phyloP scores from a whole-genome alignment of 352 stramenopile genomes.

The Globisporangium sylvaticum region DNA sequence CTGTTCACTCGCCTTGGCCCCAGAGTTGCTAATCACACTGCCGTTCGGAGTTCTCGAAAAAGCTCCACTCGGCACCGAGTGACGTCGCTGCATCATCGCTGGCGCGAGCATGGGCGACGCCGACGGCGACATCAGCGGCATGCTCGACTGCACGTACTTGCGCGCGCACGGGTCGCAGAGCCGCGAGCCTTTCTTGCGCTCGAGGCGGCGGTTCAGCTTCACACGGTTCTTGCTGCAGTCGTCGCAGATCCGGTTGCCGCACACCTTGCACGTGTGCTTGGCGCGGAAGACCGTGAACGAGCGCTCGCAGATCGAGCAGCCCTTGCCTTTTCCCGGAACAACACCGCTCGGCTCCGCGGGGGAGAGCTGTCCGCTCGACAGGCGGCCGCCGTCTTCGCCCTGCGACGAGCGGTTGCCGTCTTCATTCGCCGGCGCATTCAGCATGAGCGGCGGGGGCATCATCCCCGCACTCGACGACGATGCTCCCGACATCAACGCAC shows the following conservation, averaged over 20 bases:
- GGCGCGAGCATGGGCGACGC: slow-evolving; percentile 24
- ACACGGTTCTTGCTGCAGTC: slow-evolving; percentile 82
- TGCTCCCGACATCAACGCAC: neutral
- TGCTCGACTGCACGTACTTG: slow-evolving; percentile 47
- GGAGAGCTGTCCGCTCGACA: slow-evolving; percentile 13
- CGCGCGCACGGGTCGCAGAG: slow-evolving; percentile 70
- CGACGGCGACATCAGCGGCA: slow-evolving; percentile 23
- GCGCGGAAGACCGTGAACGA: slow-evolving; percentile 76
- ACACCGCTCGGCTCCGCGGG: slow-evolving; percentile 3
- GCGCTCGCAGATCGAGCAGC: slow-evolving; percentile 60
- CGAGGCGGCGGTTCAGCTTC: slow-evolving; percentile 60
- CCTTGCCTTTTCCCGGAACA: slow-evolving; percentile 16
- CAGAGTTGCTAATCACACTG: neutral
- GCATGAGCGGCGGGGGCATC: slow-evolving; percentile 25
- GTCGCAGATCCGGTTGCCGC: slow-evolving; percentile 67
- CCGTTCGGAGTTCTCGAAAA: neutral
- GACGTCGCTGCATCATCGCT: slow-evolving; percentile 14
- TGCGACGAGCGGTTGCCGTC: neutral
- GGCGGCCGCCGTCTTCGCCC: slow-evolving; percentile 1
- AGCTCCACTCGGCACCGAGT: slow-evolving; percentile 16
- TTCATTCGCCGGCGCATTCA: slow-evolving; percentile 17
- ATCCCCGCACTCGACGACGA: neutral
- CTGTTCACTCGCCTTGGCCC: neutral
- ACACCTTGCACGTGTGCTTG: slow-evolving; percentile 82
- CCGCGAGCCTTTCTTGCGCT: slow-evolving; percentile 67